Conservation (phyloP, 805 yeast species). For the Saturnispora mendoncae region DNA sequence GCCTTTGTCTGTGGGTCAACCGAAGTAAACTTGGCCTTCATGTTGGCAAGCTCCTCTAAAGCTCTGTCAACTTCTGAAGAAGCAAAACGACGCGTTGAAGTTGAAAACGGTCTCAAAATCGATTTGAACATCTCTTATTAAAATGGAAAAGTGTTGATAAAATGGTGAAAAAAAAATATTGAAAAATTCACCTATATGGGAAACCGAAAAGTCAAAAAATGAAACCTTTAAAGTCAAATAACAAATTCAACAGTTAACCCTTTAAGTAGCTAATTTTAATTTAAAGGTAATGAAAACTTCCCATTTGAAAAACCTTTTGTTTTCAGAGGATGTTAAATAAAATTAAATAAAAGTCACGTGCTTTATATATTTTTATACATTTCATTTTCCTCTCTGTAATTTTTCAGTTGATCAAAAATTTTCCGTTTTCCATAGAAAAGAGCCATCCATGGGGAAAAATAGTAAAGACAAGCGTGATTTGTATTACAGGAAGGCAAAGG, state of each 20-base stretch:
- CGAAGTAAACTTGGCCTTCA: constrained; percentile 16
- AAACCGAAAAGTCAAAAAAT: too few species aligned
- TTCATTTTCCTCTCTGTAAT: not conserved
- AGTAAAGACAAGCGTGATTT: constrained; percentile 92
- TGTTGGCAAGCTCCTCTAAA: constrained; percentile 22
- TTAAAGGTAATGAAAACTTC: too few species aligned
- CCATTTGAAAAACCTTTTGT: too few species aligned
- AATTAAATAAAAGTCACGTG: constrained; percentile 4
- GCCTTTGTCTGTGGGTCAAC: constrained; percentile 14
- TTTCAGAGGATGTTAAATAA: too few species aligned
- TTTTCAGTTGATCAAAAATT: not conserved
- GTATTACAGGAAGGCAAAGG: constrained; percentile 90
- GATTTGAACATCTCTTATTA: not conserved
- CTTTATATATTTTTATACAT: too few species aligned
- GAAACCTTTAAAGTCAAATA: too few species aligned
- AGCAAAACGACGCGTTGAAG: not conserved
- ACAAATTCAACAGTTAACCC: too few species aligned
- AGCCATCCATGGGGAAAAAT: constrained; percentile 75
- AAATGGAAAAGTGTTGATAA: constrained; percentile 1
- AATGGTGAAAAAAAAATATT: not conserved
- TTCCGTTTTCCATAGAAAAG: not conserved
- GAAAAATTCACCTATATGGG: not conserved
- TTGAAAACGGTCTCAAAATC: constrained; percentile 2
- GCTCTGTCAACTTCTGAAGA: constrained; percentile 18
- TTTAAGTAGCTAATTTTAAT: too few species aligned